Evolutionary conservation across 139 green algal species (phyloP).

Genomic region (Nannochloris sp.): DNA sequence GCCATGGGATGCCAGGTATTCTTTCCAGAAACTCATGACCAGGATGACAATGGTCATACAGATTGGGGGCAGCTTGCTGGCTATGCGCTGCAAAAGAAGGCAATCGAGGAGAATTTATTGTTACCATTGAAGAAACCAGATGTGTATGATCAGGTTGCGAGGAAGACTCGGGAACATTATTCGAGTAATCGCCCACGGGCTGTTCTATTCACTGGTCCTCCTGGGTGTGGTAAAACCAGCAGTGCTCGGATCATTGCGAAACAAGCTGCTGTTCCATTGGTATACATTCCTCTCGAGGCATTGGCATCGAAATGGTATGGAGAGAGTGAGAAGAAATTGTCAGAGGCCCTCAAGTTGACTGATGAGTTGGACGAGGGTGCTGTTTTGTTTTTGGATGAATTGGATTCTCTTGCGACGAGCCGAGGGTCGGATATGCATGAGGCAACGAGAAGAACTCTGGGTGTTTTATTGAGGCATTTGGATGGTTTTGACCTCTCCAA

Average conservation of each 20-base stretch:
- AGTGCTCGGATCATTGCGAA: constrained; percentile 60
- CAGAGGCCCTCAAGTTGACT: constrained; percentile 35
- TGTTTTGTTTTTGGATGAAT: constrained; percentile 83
- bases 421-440: constrained; percentile 70
- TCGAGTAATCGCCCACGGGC: constrained; percentile 57
- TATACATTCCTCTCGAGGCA: constrained; percentile 88
- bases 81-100: constrained; percentile 83
- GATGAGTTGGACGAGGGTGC: constrained; percentile 33
- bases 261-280: constrained; percentile 63
- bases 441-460: constrained; percentile 71
- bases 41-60: neutral
- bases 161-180: constrained; percentile 43
- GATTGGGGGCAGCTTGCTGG: constrained; percentile 31
- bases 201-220: constrained; percentile 83
- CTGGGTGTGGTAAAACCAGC: constrained; percentile 83
- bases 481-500: constrained; percentile 57
- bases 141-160: constrained; percentile 60
- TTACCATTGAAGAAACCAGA: constrained; percentile 71
- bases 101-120: constrained; percentile 80
- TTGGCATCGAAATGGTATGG: constrained; percentile 80
- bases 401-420: constrained; percentile 44
- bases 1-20: neutral
- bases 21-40: neutral
- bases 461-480: constrained; percentile 81
- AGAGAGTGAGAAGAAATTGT: constrained; percentile 57